Base-by-base conservation (phyloP, 2,329 filamentous ascomycete species). In the Myriosclerotinia scirpicola region DNA sequence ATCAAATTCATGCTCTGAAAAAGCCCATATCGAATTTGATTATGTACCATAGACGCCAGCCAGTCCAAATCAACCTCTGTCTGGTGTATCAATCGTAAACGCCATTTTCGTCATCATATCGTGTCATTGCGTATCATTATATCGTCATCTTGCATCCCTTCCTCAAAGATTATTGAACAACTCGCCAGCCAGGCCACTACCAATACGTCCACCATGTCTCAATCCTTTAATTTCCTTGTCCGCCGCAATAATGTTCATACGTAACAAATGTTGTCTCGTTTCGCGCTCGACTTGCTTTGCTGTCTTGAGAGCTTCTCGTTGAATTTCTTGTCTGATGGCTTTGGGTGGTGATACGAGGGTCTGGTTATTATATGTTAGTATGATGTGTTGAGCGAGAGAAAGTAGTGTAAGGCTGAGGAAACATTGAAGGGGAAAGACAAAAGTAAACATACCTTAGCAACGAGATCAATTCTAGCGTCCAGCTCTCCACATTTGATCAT, bases 401-500 rank as follows among this genome's bases (percentile, higher is more conserved):
- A 48, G 9, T 4, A n/a, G n/a, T 46, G 15, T 40, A 44, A 15
- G 30, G 15, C 52, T 26, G 3, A 50, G 62, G 17, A 40, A 34
- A 34, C 6, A 34, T 34, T 34, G 30, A 22, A 6, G 0, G 54
- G 38, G 9, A 54, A 14, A 46, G n/a, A 53, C 9, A 3, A 8
- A n/a, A 54, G 34, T 40, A 14, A 22, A 73, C 78, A 71, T 79
- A 89, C 87, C 76, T 87, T 85, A 72, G 95, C 90, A 67, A 96
- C 92, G 0, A 91, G 85, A 76, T 99, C 93, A 68, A 99, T 89
- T 38, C 92, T 85, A 9, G 92, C 93, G 71, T 93, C 83, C 14
- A 99, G 80, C 0, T 83, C 83, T 9, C 88, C 87, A 15, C 83
- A 81, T 62, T 88, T 83, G 73, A 99, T 97, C 86, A 98, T 90